Conservation (phyloP, 495 filamentous ascomycete species). For the Lepidopterella palustris region DNA sequence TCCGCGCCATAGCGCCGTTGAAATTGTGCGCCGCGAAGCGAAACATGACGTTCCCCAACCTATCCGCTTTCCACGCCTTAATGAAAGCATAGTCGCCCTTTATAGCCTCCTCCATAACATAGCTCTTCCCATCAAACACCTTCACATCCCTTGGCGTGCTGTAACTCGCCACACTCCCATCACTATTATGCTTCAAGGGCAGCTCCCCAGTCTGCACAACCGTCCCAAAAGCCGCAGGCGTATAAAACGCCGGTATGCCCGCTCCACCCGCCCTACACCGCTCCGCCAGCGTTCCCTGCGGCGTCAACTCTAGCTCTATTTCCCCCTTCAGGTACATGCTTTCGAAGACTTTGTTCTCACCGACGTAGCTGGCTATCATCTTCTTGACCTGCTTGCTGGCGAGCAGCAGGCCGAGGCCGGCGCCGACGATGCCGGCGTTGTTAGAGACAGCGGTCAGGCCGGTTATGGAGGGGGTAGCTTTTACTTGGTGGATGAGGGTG, state of each 20-base stretch:
- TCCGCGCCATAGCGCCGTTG: slow-evolving; percentile 56
- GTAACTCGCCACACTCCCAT: slow-evolving; percentile 48
- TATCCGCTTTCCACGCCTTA: slow-evolving; percentile 58
- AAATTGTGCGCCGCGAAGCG: slow-evolving; percentile 44
- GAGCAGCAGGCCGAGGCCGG: slow-evolving; percentile 45
- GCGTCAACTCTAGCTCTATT: slow-evolving; percentile 58
- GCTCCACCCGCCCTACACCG: slow-evolving; percentile 55
- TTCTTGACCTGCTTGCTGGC: slow-evolving; percentile 47
- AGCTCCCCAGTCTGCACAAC: slow-evolving; percentile 57
- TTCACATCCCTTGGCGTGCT: slow-evolving; percentile 51
- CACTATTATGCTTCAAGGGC: slow-evolving; percentile 46
- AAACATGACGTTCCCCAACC: slow-evolving; percentile 58
- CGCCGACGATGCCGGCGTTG: slow-evolving; percentile 53
- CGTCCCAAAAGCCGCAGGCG: slow-evolving; percentile 56
- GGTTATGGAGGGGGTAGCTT: slow-evolving; percentile 24
- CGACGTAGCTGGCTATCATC: slow-evolving; percentile 56
- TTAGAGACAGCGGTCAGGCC: slow-evolving; percentile 59
- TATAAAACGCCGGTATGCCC: slow-evolving; percentile 64
- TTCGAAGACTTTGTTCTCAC: slow-evolving; percentile 60
- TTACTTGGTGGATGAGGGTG: slow-evolving; percentile 30
- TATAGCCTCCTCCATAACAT: slow-evolving; percentile 58
- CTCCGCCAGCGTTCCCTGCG: slow-evolving; percentile 60
- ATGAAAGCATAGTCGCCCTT: slow-evolving; percentile 58
- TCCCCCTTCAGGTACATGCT: slow-evolving; percentile 55
- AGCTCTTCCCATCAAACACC: slow-evolving; percentile 52